phyloP scores from a whole-genome alignment of 495 filamentous ascomycete species.

The Aspergillus mulundensis region DNA sequence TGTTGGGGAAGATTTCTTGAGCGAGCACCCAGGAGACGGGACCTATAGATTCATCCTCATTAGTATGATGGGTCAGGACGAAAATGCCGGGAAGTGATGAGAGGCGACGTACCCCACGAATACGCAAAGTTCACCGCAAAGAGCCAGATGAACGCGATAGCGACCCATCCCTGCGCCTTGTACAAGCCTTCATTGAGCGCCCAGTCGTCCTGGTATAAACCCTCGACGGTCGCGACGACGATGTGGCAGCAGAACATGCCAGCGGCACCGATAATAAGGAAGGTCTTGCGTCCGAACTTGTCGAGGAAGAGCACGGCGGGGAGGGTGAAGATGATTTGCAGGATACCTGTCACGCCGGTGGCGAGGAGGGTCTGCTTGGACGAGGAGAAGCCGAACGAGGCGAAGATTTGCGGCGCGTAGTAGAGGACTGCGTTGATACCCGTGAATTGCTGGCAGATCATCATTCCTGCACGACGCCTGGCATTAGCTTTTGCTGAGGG shows the following conservation, averaged over 20 bases:
- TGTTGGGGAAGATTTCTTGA: constrained; percentile 41
- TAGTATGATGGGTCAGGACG: not conserved
- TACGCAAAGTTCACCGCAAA: constrained; percentile 42
- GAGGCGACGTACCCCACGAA: constrained; percentile 29
- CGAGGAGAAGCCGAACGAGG: constrained; percentile 25
- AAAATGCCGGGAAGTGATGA: not conserved
- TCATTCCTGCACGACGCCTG: not conserved
- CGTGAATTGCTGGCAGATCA: constrained; percentile 55
- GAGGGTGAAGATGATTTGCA: constrained; percentile 67
- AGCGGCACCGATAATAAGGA: constrained; percentile 66
- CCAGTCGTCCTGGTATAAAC: constrained; percentile 33
- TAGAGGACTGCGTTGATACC: constrained; percentile 63
- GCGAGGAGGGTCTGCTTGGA: constrained; percentile 57
- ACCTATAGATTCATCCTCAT: constrained; percentile 9
- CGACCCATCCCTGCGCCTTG: constrained; percentile 36
- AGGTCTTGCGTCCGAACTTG: constrained; percentile 62
- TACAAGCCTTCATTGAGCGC: constrained; percentile 20
- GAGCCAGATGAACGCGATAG: constrained; percentile 40
- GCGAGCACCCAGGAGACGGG: constrained; percentile 37
- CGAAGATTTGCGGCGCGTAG: constrained; percentile 46
- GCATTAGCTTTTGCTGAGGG: not conserved
- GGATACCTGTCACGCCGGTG: constrained; percentile 65
- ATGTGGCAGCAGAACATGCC: constrained; percentile 60
- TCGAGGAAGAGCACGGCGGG: constrained; percentile 68
- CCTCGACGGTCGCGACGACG: constrained; percentile 38